Evolutionary conservation across 495 filamentous ascomycete genomes (phyloP).

Genomic region (Penicillium simplicissimum): DNA sequence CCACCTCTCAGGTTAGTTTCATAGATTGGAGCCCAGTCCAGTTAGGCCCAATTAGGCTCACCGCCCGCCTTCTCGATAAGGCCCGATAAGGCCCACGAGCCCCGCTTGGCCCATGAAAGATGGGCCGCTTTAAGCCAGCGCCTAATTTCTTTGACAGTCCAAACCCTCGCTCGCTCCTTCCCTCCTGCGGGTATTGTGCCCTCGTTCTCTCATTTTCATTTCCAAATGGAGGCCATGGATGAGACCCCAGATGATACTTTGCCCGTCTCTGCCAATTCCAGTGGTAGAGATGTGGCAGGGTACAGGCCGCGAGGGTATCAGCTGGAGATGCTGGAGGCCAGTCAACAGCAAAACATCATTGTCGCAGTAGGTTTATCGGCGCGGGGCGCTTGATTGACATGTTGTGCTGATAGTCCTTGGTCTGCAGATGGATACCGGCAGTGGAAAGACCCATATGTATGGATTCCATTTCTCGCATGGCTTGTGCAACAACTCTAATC

Average conservation of each 20-base stretch:
- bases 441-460: slow-evolving; percentile 90
- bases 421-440: slow-evolving; percentile 85
- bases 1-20: too few species aligned
- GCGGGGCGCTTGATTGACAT: neutral
- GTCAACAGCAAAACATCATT: slow-evolving; percentile 77
- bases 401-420: neutral
- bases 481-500: slow-evolving; percentile 8
- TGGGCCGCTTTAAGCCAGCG: neutral
- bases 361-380: slow-evolving; percentile 61
- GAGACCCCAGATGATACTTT: neutral
- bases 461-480: slow-evolving; percentile 19
- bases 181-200: neutral
- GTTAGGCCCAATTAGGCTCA: neutral
- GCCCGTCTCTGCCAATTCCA: neutral
- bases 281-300: slow-evolving; percentile 12
- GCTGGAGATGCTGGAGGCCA: slow-evolving; percentile 85
- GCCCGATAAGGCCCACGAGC: neutral
- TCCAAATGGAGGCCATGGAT: slow-evolving; percentile 12
- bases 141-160: neutral
- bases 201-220: neutral
- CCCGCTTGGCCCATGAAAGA: neutral
- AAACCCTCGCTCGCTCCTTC: neutral
- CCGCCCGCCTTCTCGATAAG: neutral
- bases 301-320: slow-evolving; percentile 72
- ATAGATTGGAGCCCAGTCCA: too few species aligned